Evolutionary conservation across 2,329 filamentous ascomycete genomes (phyloP).

Genomic region (Cladorrhinum sp.): DNA sequence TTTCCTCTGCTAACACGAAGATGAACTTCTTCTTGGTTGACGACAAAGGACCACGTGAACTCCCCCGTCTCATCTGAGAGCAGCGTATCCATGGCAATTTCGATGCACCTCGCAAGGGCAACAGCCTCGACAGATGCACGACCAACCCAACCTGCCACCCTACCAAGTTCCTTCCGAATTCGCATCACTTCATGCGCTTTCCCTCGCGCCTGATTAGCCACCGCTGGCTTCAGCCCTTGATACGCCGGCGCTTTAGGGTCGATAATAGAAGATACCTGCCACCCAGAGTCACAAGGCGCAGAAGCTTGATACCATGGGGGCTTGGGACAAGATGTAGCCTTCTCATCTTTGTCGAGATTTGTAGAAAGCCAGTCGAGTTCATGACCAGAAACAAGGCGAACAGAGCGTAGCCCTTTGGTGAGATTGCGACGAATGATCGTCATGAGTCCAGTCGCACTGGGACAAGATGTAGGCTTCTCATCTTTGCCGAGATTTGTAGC

Average conservation of each 20-base stretch:
- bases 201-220: neutral
- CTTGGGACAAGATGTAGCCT: neutral
- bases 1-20: no score
- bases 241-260: no score
- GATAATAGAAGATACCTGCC: no score
- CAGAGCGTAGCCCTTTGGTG: slow-evolving; percentile 10
- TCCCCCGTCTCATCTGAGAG: neutral
- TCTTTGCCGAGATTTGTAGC: slow-evolving; percentile 8
- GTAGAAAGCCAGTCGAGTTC: slow-evolving; percentile 32
- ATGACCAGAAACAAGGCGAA: slow-evolving; percentile 12
- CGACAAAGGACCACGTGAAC: neutral
- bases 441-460: neutral
- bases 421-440: slow-evolving; percentile 26
- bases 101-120: slow-evolving; percentile 22
- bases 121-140: slow-evolving; percentile 20
- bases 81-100: slow-evolving; percentile 24
- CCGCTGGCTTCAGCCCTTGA: no score
- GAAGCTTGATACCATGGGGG: no score
- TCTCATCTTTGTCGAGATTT: neutral
- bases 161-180: slow-evolving; percentile 22
- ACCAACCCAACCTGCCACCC: slow-evolving; percentile 25
- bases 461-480: neutral
- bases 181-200: slow-evolving; percentile 17
- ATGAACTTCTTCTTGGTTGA: no score
- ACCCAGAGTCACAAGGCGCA: no score